Evolutionary conservation across 768 basidiomycete genomes (phyloP).

Genomic region (Tephrocybe sp.): DNA sequence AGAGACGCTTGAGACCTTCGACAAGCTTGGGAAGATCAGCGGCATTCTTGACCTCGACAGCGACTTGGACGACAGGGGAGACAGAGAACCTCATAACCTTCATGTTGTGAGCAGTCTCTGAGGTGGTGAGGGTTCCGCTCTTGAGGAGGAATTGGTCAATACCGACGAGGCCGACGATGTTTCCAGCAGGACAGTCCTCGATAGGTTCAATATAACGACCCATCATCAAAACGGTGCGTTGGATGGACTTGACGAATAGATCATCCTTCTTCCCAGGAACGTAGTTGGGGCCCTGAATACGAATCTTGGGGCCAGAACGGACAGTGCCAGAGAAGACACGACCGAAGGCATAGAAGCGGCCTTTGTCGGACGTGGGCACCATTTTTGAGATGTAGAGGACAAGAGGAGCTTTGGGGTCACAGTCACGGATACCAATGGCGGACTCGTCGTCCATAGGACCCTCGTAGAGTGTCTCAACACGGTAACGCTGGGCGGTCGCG

Average conservation of each 20-base stretch:
- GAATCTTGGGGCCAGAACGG: constrained; percentile 95
- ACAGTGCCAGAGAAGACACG: constrained; percentile 99
- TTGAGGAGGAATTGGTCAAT: constrained; percentile 99
- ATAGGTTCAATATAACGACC: constrained; percentile 98
- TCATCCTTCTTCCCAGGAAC: constrained; percentile 98
- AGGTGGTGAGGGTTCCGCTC: constrained; percentile 95
- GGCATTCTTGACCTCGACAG: constrained; percentile 99
- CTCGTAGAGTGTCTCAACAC: constrained; percentile 99
- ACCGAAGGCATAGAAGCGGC: constrained; percentile 99
- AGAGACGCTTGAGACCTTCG: constrained; percentile 99
- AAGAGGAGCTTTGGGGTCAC: constrained; percentile 94
- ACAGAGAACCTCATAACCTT: constrained; percentile 99
- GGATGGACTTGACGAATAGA: constrained; percentile 95
- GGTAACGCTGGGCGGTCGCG: constrained; percentile 95
- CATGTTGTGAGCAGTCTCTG: constrained; percentile 99
- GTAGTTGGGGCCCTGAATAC: constrained; percentile 99
- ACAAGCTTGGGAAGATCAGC: constrained; percentile 99
- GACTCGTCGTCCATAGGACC: constrained; percentile 99
- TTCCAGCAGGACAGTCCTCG: constrained; percentile 98
- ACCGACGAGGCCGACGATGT: constrained; percentile 99
- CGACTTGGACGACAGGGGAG: constrained; percentile 98
- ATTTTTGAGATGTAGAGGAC: constrained; percentile 99
- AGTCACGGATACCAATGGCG: constrained; percentile 97
- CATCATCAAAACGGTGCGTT: constrained; percentile 99
- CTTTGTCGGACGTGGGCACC: constrained; percentile 99